Conservation (phyloP, 2,329 filamentous ascomycete species). For the Canariomyces notabilis region DNA sequence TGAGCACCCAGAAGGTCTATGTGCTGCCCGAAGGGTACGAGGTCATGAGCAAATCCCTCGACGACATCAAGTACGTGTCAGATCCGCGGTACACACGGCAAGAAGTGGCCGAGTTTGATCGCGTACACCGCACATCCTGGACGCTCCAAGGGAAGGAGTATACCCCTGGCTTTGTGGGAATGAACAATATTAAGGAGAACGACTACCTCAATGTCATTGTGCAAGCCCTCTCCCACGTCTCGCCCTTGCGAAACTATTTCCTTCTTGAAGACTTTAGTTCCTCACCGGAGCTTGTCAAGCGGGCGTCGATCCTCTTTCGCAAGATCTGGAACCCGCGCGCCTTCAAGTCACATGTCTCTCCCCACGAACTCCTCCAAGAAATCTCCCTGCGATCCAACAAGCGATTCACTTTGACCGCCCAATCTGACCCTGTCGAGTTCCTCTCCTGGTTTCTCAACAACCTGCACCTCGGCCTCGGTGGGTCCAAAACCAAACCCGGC, state of each 20-base stretch:
- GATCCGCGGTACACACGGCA: conserved; percentile 79
- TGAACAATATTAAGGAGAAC: conserved; percentile 99
- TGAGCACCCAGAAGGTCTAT: conserved; percentile 86
- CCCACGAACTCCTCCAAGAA: conserved; percentile 94
- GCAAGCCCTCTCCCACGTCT: conserved; percentile 84
- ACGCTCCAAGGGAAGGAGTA: conserved; percentile 82
- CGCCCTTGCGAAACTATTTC: conserved; percentile 85
- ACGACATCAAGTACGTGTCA: conserved; percentile 97
- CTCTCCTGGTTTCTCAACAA: conserved; percentile 97
- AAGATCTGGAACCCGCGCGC: conserved; percentile 98
- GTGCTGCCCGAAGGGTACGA: conserved; percentile 96
- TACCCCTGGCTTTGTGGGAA: conserved; percentile 89
- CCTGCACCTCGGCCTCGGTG: conserved; percentile 84
- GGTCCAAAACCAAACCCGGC: conserved; percentile 78
- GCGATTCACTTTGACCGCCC: conserved; percentile 81
- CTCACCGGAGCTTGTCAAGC: conserved; percentile 73
- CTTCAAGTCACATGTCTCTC: conserved; percentile 94
- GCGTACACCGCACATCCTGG: conserved; percentile 57
- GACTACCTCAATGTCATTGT: conserved; percentile 97
- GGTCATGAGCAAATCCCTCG: conserved; percentile 86
- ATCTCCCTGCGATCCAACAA: conserved; percentile 86
- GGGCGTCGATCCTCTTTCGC: conserved; percentile 82
- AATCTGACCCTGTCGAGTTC: conserved; percentile 95
- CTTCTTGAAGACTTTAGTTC: conserved; percentile 73
- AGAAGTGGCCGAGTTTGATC: conserved; percentile 77